Conservation (phyloP, 176 grass and related monocot genomes). For the Secale cereale region DNA sequence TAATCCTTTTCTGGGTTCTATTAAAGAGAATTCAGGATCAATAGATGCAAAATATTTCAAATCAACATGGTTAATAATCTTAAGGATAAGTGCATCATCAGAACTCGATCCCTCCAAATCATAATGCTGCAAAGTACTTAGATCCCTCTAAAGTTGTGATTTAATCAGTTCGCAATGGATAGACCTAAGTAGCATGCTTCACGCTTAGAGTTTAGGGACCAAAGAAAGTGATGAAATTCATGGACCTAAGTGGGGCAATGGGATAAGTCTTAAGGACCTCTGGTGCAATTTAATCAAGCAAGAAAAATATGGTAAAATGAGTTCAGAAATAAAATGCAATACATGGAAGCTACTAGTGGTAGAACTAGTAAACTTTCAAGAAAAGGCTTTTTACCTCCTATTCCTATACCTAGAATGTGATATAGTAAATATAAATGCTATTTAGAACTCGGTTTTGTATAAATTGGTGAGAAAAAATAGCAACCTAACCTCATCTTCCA, state of each 20-base stretch:
- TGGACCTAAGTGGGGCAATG: not conserved
- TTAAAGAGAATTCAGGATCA: conserved; percentile 18
- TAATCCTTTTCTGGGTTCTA: not conserved
- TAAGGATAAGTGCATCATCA: conserved; percentile 7
- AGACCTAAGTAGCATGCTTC: not conserved
- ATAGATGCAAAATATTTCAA: not conserved
- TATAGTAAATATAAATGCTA: not conserved
- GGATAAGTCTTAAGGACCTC: not conserved
- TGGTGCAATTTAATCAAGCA: not conserved
- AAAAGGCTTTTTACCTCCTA: conserved; percentile 3
- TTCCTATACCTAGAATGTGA: conserved; percentile 5
- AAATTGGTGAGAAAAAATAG: not conserved
- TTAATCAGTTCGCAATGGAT: not conserved
- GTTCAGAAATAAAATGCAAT: conserved; percentile 14
- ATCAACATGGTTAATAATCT: not conserved
- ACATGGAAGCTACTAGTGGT: not conserved
- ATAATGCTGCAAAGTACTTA: not conserved
- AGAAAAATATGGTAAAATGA: not conserved
- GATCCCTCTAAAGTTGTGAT: not conserved
- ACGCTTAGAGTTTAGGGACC: not conserved
- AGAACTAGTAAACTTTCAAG: not conserved
- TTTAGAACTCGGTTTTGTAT: not conserved
- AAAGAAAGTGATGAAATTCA: not conserved
- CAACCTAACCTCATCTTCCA: conserved; percentile 84
- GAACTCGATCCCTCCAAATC: not conserved